Base-by-base conservation (phyloP, 768 basidiomycete genomes). In the Cyathus striatus region DNA sequence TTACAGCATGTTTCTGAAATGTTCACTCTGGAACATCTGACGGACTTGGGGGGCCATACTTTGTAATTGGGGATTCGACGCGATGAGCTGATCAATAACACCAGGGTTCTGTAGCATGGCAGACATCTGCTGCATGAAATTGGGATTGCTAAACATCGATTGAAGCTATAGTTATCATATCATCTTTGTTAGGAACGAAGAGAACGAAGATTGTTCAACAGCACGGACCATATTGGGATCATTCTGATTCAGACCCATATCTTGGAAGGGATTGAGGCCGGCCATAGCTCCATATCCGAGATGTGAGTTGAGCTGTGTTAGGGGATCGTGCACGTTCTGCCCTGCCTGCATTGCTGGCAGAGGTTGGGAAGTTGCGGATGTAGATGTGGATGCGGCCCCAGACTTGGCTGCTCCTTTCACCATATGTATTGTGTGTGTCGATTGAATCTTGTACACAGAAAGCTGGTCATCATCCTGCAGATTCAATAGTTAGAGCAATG, bases 221-320 rank as follows among this genome's bases (percentile, higher is more conserved):
- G n/a, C n/a, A 65, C 78, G 50, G 46, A 90, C 91, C 81, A 95
- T 89, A 60, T 97, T 96, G 0, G 94, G 94, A 59, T 97, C 95
- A 52, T 89, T 90, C 3, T 78, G 72, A 57, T 99, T 99, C 34
- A 95, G 39, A 1, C 94, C 95, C 79, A 95, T 81, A 3, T 85
- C 86, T 0, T 85, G 75, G 56, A 99, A 98, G 0, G 96, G 95
- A 54, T 98, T 97, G 58, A 94, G 70, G 4, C 88, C 86, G 0
- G 86, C 86, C 78, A 90, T 79, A 14, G 78, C 69, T 1, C 90
- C 90, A 50, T 83, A 89, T 0, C 83, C 88, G 61, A 79, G 65
- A 54, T 83, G 81, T 13, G 83, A 72, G 58, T 93, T 94, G 40
- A 91, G 73, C 44, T 79, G 84, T 0, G 89, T 91, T 45, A 92